A percentile compares a stretch with the other conserved stretches of the same genome.
Evolutionary conservation across 1,139 yeast genomes (phyloP).

Genomic region (Scheffersomyces lignicola): DNA sequence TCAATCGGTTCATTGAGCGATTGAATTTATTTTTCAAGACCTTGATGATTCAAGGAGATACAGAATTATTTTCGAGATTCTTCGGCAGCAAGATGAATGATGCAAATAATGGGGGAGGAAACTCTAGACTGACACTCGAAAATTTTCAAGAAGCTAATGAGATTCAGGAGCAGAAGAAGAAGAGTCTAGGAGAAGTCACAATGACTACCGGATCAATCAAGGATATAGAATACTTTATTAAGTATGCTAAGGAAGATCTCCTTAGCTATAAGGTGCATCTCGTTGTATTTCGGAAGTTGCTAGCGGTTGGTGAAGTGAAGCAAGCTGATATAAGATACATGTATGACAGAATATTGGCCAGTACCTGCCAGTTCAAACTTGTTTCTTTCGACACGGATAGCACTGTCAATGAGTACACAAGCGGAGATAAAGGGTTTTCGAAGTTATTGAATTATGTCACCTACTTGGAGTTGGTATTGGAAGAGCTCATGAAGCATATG

Average conservation of each 20-base stretch:
- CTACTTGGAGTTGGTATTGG: conserved; percentile 27
- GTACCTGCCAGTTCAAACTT: conserved; percentile 14
- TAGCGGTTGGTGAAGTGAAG: conserved; percentile 46
- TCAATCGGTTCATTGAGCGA: conserved; percentile 49
- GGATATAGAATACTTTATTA: conserved; percentile 58
- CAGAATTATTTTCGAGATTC: conserved; percentile 42
- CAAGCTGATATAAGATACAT: conserved; percentile 37
- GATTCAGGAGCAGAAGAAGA: conserved; percentile 18
- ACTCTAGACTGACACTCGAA: conserved; percentile 32
- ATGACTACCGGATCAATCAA: conserved; percentile 28
- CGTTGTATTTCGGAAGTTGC: conserved; percentile 41
- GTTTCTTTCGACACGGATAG: conserved; percentile 6
- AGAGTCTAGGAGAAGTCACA: conserved; percentile 23
- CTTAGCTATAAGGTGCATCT: conserved; percentile 28
- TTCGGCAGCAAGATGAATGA: conserved; percentile 15
- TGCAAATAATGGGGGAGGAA: background rate
- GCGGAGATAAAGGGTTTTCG: conserved; percentile 15
- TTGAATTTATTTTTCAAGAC: conserved; percentile 49
- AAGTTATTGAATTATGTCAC: conserved; percentile 20
- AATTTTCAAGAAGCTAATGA: conserved; percentile 25
- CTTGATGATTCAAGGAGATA: conserved; percentile 27
- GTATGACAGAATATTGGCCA: conserved; percentile 18
- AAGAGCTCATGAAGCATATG: conserved; percentile 42
- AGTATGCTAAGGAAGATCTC: conserved; percentile 53
- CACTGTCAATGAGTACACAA: conserved; percentile 11